Percentiles rank a stretch among this genome's conserved stretches.
Evolutionary conservation across 73 alveolate species (phyloP).

Genomic region (Paramecium sonneborni): DNA sequence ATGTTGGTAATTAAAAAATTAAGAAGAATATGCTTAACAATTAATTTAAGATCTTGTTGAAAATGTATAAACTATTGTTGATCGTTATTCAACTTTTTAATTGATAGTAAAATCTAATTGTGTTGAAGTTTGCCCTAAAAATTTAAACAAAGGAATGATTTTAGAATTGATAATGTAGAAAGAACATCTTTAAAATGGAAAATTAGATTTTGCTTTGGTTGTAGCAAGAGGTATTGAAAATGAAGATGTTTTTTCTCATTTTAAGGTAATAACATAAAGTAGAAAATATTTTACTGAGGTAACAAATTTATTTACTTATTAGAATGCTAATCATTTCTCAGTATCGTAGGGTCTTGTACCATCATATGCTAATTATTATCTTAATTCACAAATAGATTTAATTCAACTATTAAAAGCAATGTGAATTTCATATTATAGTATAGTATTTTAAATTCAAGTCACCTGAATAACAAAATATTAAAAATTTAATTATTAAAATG

Average conservation of each 20-base stretch:
- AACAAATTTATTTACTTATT: background rate
- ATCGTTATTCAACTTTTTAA: background rate
- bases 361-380: conserved; percentile 15
- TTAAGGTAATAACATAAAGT: background rate
- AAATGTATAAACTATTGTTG: background rate
- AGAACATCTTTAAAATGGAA: background rate
- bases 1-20: background rate
- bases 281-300: conserved; percentile 11
- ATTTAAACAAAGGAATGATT: conserved; percentile 24
- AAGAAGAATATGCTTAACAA: background rate
- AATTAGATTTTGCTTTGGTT: conserved; percentile 7
- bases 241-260: conserved; percentile 41
- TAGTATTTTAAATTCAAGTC: background rate
- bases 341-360: conserved; percentile 33
- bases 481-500: background rate
- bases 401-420: background rate
- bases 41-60: conserved; percentile 7
- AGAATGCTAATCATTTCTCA: conserved; percentile 22
- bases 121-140: conserved; percentile 33
- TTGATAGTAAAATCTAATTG: background rate
- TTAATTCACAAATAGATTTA: background rate
- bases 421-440: background rate
- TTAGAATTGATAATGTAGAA: conserved; percentile 6
- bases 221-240: conserved; percentile 10
- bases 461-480: too few species aligned